Base-by-base conservation (phyloP, 2,329 filamentous ascomycete genomes). In the Albifimbria verrucaria region DNA sequence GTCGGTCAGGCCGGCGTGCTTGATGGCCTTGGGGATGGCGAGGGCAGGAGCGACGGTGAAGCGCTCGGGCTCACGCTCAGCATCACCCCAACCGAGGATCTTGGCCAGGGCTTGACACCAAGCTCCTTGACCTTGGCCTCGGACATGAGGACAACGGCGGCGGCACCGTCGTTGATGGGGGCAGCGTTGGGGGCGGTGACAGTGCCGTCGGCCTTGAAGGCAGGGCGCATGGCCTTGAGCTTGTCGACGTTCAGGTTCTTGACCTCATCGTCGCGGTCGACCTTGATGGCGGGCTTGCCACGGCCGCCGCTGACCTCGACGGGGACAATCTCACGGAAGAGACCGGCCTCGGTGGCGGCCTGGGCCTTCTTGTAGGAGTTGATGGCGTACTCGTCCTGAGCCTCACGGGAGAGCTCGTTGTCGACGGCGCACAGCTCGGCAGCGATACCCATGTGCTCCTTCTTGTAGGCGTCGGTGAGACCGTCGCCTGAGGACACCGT, bases 61-160 rank as follows among this genome's bases (percentile, higher is more conserved):
- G 72, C 94, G 94, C 77, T 88, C 89, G 41, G 94, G 93, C 68
- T 90, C 85, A 61, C 95, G 87, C 58, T 89, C 94, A 53, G 94
- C 93, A 68, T 99, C 94, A 64, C 87, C 94, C 94, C 94, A 99
- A 65, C 94, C 94, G 57, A 94, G 87, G 67, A 99, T 97, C 82
- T 95, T 96, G 68, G 91, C 94, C 58, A 99, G 81, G 94, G 94
- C 75, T 89, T 97, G 60, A 97, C 80, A 66, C 86, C 86, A 61
- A 97, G 87, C 76, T 94, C 87, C 80, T 96, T 92, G 66, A 99
- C 80, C 76, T 95, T 96, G 55, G 88, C 88, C 78, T 97, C 93
- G 42, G 92, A 97, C 63, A 95, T 91, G 59, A 99, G 88, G 55
- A 99, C 90, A 55, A 97, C 78, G 55, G 94, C 94, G 21, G 92